phyloP scores from a whole-genome alignment of 352 stramenopile species.

The Phytopythium chamaehyphon region DNA sequence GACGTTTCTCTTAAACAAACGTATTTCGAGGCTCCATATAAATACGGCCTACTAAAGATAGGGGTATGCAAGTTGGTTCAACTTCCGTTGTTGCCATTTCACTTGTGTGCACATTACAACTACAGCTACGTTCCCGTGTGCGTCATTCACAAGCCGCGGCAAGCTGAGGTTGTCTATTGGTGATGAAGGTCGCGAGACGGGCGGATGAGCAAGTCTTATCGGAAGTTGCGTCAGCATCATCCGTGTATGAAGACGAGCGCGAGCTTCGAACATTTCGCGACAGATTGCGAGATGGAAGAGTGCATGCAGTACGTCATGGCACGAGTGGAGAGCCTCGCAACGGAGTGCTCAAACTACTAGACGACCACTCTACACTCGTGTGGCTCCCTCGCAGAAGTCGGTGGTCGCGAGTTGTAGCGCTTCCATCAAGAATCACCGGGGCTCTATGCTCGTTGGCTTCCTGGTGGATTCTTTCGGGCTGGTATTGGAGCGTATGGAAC shows the following conservation, averaged over 20 bases:
- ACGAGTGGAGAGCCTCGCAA: slow-evolving; percentile 35
- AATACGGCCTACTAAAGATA: background rate
- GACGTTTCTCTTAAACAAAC: slow-evolving; percentile 3
- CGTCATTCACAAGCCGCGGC: too few species aligned
- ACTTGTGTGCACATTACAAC: background rate
- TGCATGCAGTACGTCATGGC: slow-evolving; percentile 50
- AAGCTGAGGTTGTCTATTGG: slow-evolving; percentile 7
- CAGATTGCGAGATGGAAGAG: slow-evolving; percentile 49
- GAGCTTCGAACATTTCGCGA: slow-evolving; percentile 44
- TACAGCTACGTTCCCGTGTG: too few species aligned
- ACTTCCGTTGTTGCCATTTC: background rate
- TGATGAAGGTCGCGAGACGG: slow-evolving; percentile 6
- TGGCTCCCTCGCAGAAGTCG: slow-evolving; percentile 41
- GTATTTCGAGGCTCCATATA: background rate
- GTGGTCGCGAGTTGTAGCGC: background rate
- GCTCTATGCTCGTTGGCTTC: background rate
- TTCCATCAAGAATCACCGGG: background rate
- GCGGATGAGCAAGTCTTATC: background rate
- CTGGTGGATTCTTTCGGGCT: background rate
- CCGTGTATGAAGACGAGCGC: slow-evolving; percentile 15
- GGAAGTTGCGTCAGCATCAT: background rate
- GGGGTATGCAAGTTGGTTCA: too few species aligned
- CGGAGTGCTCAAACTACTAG: slow-evolving; percentile 52
- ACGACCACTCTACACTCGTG: slow-evolving; percentile 59
- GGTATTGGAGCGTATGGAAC: background rate